Base-by-base conservation (phyloP, 1,284 basidiomycete species). In the Ceratorhiza oryzae-sativae region DNA sequence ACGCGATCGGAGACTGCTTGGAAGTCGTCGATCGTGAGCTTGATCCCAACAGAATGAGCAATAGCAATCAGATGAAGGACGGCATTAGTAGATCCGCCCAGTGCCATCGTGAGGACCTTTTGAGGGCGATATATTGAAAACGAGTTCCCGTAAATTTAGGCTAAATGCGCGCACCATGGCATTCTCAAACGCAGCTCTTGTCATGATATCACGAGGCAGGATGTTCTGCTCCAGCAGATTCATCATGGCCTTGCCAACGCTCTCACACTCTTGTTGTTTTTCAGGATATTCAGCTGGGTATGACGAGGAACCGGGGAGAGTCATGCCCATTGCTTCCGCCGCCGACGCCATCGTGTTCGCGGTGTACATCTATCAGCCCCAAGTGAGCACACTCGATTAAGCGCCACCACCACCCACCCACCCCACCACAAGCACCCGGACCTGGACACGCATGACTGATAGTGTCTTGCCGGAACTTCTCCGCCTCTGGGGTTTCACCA, bases 311-410 rank as follows among this genome's bases (percentile, higher is more conserved):
- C 96, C 96, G 3, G 96, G 92, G 8, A 98, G 82, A n/a, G 93
- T 88, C 95, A 98, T 98, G 20, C 95, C 95, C 76, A 98, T 81
- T 0, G 91, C 94, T 81, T 98, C 95, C 56, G 93, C 86, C 15
- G 93, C 92, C 73, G 94, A 95, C 6, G 95, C 93, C 91, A 98
- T 96, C 0, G 96, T 97, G 81, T 97, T 98, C 27, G 95, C 95
- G 18, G 95, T 98, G 82, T 97, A 97, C 91, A 93, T 93, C 91
- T 93, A 76, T 13, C 42, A 27, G n/a, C 25, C 41, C 25, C 6
- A 32, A 65, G 23, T 68, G 20, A 74, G 72, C 20, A 4, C 36
- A 55, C 30, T 18, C 13, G 3, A 68, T 73, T 63, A 79, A 76
- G 75, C 77, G 20, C 79, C 48, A 23, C 73, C 27, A 71, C 48